Conservation (phyloP, 1,284 basidiomycete species). For the Apiotrichum laibachii region DNA sequence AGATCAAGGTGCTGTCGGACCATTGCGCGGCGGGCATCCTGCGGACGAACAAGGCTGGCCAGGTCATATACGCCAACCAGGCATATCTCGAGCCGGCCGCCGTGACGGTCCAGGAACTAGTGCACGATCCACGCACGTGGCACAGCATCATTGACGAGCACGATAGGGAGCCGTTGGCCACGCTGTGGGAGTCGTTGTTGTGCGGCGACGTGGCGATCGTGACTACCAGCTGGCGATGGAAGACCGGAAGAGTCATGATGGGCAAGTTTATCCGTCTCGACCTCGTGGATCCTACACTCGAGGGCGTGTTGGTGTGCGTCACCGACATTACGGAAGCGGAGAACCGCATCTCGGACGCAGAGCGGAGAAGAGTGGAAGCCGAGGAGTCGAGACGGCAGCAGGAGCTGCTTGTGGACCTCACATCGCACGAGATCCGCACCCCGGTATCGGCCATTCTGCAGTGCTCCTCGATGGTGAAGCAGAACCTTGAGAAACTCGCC, state of each 20-base stretch:
- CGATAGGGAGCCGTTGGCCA: neutral
- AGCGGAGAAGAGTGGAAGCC: slow-evolving; percentile 40
- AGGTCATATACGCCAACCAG: slow-evolving; percentile 35
- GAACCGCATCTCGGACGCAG: slow-evolving; percentile 38
- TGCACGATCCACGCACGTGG: neutral
- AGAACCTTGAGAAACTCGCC: slow-evolving; percentile 28
- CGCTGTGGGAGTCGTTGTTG: slow-evolving; percentile 6
- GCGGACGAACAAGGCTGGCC: slow-evolving; percentile 28
- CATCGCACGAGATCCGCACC: slow-evolving; percentile 35
- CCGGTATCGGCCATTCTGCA: slow-evolving; percentile 36
- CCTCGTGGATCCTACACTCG: slow-evolving; percentile 26
- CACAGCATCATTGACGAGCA: neutral
- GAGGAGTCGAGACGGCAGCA: slow-evolving; percentile 35
- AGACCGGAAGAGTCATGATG: slow-evolving; percentile 28
- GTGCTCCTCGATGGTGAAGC: slow-evolving; percentile 33
- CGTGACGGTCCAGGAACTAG: slow-evolving; percentile 15
- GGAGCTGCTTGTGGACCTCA: slow-evolving; percentile 38
- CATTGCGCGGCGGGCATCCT: slow-evolving; percentile 44
- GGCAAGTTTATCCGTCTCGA: slow-evolving; percentile 43
- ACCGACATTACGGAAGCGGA: slow-evolving; percentile 44
- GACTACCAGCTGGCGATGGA: slow-evolving; percentile 37
- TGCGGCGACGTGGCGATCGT: neutral
- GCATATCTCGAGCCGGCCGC: slow-evolving; percentile 28
- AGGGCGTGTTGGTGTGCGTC: slow-evolving; percentile 40
- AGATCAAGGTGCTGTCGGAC: slow-evolving; percentile 46